These are phyloP conservation scores for Colletotrichum siamense DNA, from an alignment of 2,329 filamentous ascomycete genomes.

Conservation along the genomic window DNA sequence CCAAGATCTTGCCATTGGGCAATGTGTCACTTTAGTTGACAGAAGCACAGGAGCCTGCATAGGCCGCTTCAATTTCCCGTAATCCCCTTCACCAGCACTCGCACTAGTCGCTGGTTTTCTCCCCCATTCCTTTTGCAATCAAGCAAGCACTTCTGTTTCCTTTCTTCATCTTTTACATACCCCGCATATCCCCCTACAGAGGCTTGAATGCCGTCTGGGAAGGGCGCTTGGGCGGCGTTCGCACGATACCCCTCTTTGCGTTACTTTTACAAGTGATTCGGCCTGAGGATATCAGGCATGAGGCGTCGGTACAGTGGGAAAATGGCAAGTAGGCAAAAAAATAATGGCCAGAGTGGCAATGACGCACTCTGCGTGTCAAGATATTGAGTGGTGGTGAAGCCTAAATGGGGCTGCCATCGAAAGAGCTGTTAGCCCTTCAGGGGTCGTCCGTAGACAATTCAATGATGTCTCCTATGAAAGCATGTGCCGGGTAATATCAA, in stretches of 20 bases:
- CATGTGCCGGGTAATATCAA: not conserved
- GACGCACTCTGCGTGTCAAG: not conserved
- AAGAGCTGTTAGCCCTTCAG: not conserved
- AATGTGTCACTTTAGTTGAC: conserved; percentile 42
- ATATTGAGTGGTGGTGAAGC: not conserved
- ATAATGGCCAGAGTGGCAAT: not conserved
- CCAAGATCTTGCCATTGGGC: conserved; percentile 66
- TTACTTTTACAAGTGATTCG: conserved; percentile 21
- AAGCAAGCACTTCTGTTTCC: not conserved
- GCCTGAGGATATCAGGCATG: conserved; percentile 3
- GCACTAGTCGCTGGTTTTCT: not conserved
- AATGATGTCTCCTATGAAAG: not conserved
- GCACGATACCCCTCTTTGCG: conserved; percentile 20
- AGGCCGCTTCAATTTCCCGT: not conserved
- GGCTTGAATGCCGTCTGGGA: not conserved
- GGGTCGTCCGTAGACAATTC: conserved; percentile 1
- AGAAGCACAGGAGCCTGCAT: not conserved
- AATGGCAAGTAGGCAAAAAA: conserved; percentile 18
- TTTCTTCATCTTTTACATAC: conserved; percentile 17
- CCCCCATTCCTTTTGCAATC: not conserved
- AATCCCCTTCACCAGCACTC: not conserved
- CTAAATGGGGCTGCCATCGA: not conserved
- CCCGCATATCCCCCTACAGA: not conserved
- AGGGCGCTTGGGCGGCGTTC: conserved; percentile 8
- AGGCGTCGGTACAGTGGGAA: conserved; percentile 17